Conservation (phyloP, 495 filamentous ascomycete species). For the Xeromyces bisporus region DNA sequence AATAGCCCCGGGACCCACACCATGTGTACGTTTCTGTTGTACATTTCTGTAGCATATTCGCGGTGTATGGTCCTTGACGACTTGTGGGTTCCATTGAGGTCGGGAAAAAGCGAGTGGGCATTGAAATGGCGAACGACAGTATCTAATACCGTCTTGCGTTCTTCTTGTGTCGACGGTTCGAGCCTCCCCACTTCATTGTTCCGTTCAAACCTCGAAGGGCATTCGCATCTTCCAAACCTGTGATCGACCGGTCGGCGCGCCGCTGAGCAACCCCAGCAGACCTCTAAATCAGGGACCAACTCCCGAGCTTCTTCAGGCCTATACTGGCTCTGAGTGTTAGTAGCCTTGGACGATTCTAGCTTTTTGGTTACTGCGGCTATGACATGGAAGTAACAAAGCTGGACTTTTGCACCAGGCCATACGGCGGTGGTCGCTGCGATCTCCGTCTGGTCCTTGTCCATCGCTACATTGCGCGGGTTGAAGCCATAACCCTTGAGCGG, state of each 20-base stretch:
- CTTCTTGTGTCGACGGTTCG: not conserved
- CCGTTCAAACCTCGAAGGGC: conserved; percentile 1
- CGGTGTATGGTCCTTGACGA: conserved; percentile 1
- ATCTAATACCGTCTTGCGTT: conserved; percentile 1
- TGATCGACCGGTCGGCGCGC: conserved; percentile 1
- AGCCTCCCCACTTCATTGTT: not conserved
- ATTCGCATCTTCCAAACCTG: conserved; percentile 1
- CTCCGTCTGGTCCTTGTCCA: conserved; percentile 1
- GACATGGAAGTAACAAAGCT: conserved; percentile 2
- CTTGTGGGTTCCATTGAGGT: not conserved
- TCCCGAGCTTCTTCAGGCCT: conserved; percentile 1
- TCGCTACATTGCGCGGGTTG: not conserved
- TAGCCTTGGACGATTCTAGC: conserved; percentile 2
- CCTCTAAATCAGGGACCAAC: conserved; percentile 1
- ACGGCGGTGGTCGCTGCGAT: conserved; percentile 1
- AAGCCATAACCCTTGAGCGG: not conserved
- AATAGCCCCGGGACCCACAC: conserved; percentile 2
- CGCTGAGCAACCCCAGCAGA: conserved; percentile 2
- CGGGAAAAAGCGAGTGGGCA: not conserved
- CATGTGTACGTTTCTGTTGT: too few relatives aligned
- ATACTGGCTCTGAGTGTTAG: conserved; percentile 1
- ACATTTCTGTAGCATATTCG: conserved; percentile 2
- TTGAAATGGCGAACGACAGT: conserved; percentile 1
- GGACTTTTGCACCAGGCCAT: conserved; percentile 1
- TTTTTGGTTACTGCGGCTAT: conserved; percentile 2